Evolutionary conservation across 2,329 filamentous ascomycete genomes (phyloP).

Genomic region (Lecanicillium sp.): DNA sequence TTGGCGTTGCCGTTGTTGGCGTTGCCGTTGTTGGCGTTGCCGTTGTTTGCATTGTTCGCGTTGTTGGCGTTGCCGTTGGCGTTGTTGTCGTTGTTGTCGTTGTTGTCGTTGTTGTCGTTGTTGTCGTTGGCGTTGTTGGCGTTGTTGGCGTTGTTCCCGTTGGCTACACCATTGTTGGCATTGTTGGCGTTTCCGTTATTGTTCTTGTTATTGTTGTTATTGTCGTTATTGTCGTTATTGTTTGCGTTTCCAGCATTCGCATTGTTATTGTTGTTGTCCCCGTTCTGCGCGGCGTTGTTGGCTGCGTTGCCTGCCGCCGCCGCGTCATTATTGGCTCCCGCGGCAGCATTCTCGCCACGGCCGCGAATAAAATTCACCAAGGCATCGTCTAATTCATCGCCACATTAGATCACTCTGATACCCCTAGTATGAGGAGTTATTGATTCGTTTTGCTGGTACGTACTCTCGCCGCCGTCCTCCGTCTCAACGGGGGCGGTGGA

Average conservation of each 20-base stretch:
- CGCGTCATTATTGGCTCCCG: neutral
- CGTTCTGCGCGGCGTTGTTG: neutral
- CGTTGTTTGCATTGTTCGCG: neutral
- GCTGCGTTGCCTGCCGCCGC: neutral
- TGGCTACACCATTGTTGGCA: neutral
- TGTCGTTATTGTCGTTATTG: neutral
- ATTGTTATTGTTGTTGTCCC: neutral
- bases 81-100: neutral
- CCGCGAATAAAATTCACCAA: neutral
- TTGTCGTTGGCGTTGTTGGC: neutral
- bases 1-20: neutral
- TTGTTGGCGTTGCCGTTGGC: neutral
- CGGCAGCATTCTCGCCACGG: neutral
- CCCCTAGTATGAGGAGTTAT: neutral
- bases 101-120: neutral
- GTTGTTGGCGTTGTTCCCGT: neutral
- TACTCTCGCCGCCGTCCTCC: neutral
- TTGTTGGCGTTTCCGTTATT: neutral
- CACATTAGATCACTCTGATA: neutral
- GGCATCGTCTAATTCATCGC: too few relatives aligned
- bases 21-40: neutral
- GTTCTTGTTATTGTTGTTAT: neutral
- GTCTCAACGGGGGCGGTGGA: neutral
- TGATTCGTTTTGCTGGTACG: too few relatives aligned
- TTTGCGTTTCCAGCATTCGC: neutral